Evolutionary conservation across 129 eudicot species (phyloP).

Genomic region (Sambucus nigra): DNA sequence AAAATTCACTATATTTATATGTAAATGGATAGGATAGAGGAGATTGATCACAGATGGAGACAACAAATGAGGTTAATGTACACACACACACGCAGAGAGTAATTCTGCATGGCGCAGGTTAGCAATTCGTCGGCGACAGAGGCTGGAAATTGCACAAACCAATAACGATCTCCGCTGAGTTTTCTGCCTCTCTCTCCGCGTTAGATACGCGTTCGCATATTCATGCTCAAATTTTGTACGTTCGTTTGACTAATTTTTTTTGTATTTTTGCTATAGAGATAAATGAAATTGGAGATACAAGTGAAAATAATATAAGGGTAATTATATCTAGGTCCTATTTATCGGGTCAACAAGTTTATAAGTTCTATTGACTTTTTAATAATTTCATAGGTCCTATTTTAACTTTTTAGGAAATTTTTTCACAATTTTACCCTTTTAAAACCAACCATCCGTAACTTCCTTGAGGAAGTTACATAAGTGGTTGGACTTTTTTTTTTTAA

Average conservation of each 20-base stretch:
- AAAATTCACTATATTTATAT: background rate
- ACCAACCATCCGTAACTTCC: too few species aligned
- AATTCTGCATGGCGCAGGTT: background rate
- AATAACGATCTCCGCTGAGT: slow-evolving; percentile 3
- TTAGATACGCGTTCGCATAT: background rate
- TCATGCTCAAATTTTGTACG: background rate
- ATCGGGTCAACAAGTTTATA: too few species aligned
- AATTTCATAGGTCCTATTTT: too few species aligned
- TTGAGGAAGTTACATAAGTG: too few species aligned
- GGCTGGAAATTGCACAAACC: background rate
- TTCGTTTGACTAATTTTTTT: background rate
- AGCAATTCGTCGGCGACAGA: background rate
- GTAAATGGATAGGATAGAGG: too few species aligned
- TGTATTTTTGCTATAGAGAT: background rate
- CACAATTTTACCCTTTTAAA: too few species aligned
- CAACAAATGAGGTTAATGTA: too few species aligned
- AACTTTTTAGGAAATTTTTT: too few species aligned
- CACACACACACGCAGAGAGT: too few species aligned
- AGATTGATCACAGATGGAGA: background rate
- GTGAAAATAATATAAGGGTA: background rate
- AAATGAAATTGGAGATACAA: background rate
- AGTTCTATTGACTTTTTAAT: too few species aligned
- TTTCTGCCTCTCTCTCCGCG: slow-evolving; percentile 4
- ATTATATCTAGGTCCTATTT: too few species aligned
- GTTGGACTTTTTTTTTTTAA: too few species aligned